Evolutionary conservation across 331 rosid species (phyloP).

Genomic region (Quercus lobata): DNA sequence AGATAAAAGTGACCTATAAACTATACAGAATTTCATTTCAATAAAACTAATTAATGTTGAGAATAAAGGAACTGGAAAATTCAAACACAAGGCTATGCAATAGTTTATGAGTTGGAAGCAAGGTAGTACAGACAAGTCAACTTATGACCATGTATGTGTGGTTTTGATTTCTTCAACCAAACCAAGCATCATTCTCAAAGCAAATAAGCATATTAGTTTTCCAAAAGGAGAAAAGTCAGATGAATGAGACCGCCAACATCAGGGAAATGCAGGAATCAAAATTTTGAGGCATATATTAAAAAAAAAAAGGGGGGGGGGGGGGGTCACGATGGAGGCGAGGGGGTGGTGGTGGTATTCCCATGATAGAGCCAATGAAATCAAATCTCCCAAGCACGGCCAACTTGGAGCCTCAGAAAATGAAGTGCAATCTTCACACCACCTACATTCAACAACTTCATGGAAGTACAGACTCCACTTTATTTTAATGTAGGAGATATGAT

Average conservation of each 20-base stretch:
- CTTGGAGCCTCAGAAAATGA: neutral
- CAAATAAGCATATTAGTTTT: neutral
- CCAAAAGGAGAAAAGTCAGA: neutral
- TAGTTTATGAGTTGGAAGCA: neutral
- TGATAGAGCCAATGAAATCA: neutral
- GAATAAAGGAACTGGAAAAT: neutral
- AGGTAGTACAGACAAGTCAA: neutral
- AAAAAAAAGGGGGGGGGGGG: too few species aligned
- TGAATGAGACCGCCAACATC: neutral
- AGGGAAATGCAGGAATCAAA: neutral
- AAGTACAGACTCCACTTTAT: neutral
- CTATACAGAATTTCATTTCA: neutral
- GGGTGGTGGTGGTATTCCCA: neutral
- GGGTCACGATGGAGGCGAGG: too few species aligned
- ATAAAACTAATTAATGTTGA: neutral
- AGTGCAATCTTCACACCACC: neutral
- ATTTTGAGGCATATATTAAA: neutral
- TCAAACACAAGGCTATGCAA: neutral
- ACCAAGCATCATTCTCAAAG: neutral
- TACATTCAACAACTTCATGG: neutral
- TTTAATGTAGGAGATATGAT: too few species aligned
- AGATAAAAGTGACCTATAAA: neutral
- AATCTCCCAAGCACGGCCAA: neutral
- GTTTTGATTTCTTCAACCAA: neutral
- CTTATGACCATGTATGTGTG: neutral